Conservation (phyloP, 2,329 filamentous ascomycete genomes). For the Aureobasidium sp. region DNA sequence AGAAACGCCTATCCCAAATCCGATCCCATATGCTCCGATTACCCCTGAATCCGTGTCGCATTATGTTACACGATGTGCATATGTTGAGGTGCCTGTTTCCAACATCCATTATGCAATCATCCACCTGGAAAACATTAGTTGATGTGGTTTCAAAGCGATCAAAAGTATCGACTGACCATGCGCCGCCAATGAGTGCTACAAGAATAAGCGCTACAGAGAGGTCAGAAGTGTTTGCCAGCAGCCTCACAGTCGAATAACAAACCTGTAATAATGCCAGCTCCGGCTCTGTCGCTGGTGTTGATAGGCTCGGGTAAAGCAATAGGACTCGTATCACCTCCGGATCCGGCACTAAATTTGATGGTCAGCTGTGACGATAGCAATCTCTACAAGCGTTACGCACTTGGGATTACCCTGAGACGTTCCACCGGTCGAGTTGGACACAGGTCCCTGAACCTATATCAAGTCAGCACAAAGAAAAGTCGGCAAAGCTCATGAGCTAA, state of each 20-base stretch:
- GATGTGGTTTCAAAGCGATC: not conserved
- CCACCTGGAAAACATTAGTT: slow-evolving; percentile 5
- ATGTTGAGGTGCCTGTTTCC: not conserved
- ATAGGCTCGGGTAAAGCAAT: slow-evolving; percentile 34
- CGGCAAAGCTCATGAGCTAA: not conserved
- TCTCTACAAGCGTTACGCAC: slow-evolving; percentile 27
- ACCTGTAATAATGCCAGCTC: slow-evolving; percentile 59
- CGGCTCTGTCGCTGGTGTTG: slow-evolving; percentile 58
- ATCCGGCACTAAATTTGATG: slow-evolving; percentile 29
- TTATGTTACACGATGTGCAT: slow-evolving; percentile 4
- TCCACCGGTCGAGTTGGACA: slow-evolving; percentile 47
- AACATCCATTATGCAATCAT: slow-evolving; percentile 9
- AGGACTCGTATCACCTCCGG: slow-evolving; percentile 26
- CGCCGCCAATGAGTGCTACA: slow-evolving; percentile 48
- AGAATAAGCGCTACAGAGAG: slow-evolving; percentile 43
- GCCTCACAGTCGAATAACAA: not conserved
- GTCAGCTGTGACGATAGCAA: slow-evolving; percentile 25
- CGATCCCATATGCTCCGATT: not conserved
- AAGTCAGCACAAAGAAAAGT: not conserved
- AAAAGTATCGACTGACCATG: slow-evolving; percentile 19
- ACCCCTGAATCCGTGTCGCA: not conserved
- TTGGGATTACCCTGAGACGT: slow-evolving; percentile 42
- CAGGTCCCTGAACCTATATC: slow-evolving; percentile 29
- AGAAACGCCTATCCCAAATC: not conserved
- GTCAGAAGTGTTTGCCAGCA: not conserved